Evolutionary conservation across 345 rosid species (phyloP), one percentile per base, ranked within the genome.

Genomic region (Acer saccharum): DNA sequence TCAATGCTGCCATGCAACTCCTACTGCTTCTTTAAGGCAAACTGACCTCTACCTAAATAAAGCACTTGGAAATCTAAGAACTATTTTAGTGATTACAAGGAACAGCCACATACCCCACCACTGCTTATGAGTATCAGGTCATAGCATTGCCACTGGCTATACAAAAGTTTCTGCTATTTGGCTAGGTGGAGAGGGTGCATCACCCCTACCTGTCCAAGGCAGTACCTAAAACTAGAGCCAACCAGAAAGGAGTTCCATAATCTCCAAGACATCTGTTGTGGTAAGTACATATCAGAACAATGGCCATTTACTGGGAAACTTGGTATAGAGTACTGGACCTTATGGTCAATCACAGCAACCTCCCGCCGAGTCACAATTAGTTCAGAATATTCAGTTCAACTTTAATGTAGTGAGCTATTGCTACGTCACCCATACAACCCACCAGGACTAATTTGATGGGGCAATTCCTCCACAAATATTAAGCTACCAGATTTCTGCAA

Each of bases 161-260:
- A 50, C 7, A 14, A 71, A 8, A 41, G 21, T 23, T 32, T 16
- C 14, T 13, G 58, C 1, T 39, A 61, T 21, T 43, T 46, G 77
- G 61, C 77, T 18, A 48, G 52, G 69, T 7, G 7, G 67, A 16
- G 3, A 61, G 2, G 29, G 27, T 55, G 75, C 50, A 71, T 13
- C 18, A 9, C 7, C 46, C 46, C 10, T 43, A 46, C 14, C 23
- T 81, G 74, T 84, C 83, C 72, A 86, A 72, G 20, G 87, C 87
- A 62, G 83, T 71, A 88, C 88, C 83, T 80, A 84, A 54, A 80
- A 84, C 71, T 35, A 35, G 7, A 35, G 39, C 6, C 39, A 35
- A 35, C 39, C 39, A 35, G 39, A 35, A 35, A 35, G 39, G 6
- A 35, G 39, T 35, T 35, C 39, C 39, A 35, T 35, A 6, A 35